Evolutionary conservation across 1,139 yeast genomes (phyloP).

Genomic region (Suhomyces chickasaworum): DNA sequence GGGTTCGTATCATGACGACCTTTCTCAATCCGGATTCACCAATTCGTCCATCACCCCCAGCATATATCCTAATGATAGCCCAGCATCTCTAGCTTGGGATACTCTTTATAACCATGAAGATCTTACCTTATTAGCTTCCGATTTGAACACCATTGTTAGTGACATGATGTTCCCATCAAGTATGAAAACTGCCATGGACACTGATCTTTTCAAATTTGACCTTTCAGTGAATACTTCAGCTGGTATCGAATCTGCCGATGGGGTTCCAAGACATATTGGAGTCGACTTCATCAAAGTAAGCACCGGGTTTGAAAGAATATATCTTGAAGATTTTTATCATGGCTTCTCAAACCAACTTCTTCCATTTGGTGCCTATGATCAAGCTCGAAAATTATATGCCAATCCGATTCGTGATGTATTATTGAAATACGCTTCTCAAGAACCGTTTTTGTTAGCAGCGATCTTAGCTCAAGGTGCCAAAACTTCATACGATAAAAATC

Average conservation of each 20-base stretch:
- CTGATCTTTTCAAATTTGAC: not conserved
- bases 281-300: slow-evolving; percentile 39
- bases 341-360: slow-evolving; percentile 62
- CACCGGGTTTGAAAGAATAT: slow-evolving; percentile 46
- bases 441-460: slow-evolving; percentile 66
- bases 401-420: slow-evolving; percentile 71
- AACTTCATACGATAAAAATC: slow-evolving; percentile 47
- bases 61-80: slow-evolving; percentile 7
- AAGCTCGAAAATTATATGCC: slow-evolving; percentile 27
- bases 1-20: slow-evolving; percentile 1
- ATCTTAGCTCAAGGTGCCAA: slow-evolving; percentile 75
- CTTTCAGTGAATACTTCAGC: not conserved
- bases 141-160: slow-evolving; percentile 45
- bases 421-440: slow-evolving; percentile 58
- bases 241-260: not conserved
- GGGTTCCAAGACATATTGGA: slow-evolving; percentile 35
- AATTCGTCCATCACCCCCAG: slow-evolving; percentile 1
- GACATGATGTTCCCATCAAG: slow-evolving; percentile 40
- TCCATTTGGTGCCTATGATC: slow-evolving; percentile 60
- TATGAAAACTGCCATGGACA: slow-evolving; percentile 12
- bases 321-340: slow-evolving; percentile 57
- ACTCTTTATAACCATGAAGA: slow-evolving; percentile 34
- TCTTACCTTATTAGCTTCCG: slow-evolving; percentile 41
- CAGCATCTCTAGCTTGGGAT: slow-evolving; percentile 11
- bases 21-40: slow-evolving; percentile 2